Base-by-base conservation (phyloP, 495 filamentous ascomycete species). In the Friedmanniomyces simplex region DNA sequence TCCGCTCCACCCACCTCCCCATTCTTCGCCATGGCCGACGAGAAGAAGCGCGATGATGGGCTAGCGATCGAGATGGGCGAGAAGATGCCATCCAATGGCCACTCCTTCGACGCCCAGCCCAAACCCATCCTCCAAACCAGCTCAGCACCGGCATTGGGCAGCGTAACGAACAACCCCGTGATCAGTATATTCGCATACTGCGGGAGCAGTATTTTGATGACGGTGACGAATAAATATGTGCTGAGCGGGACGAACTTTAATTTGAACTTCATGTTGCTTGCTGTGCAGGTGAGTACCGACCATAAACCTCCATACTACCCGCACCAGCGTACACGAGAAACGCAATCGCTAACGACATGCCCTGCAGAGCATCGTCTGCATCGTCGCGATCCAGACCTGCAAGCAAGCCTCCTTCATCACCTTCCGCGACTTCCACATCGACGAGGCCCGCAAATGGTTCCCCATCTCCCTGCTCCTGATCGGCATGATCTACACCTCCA, bases 401-500 rank as follows among this genome's bases (percentile, higher is more conserved):
- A 96, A 95, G 70, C 79, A 87, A 34, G 66, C 79, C 55, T 87
- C 88, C n/a, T 54, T 95, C 48, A 94, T 99, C 65, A 87, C 80
- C 45, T 96, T 86, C 70, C 82, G 95, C 50, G 87, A 94, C 60
- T 97, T 97, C 71, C 94, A 91, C 68, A 64, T 77, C 41, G 86
- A 88, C 61, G 93, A 97, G 74, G 93, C 89, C 4, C 88, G 80
- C 68, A 95, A 90, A 78, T 99, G 91, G 93, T 99, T 99, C 71
- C 93, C 93, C 42, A 89, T 99, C 68, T 96, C 94, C 47, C 76
- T 97, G 43, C 84, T 96, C 54, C 84, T 99, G 58, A 94, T 99
- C 70, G 90, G 90, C 64, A 99, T 96, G 91, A 99, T 97, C 73
- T 99, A 97, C 77, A 97, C 93, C 48, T 83, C 87, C 67, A 90